Evolutionary conservation across 129 eudicot species (phyloP).

Genomic region (Artemisia argyi): DNA sequence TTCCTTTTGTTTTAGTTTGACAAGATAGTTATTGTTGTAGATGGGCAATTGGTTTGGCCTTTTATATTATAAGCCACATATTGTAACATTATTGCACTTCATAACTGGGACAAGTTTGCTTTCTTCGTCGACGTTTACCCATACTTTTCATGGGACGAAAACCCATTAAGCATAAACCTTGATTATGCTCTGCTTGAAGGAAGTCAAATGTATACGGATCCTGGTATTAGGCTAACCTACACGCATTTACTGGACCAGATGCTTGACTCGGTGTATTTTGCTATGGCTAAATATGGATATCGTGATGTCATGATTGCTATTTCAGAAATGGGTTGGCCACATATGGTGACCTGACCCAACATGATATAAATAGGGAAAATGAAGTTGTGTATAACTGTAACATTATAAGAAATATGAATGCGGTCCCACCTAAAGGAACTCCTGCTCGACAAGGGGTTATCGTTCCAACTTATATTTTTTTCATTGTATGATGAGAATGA

Average conservation of each 20-base stretch:
- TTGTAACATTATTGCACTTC: conserved; percentile 46
- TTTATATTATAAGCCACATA: background rate
- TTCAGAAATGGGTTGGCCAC: conserved; percentile 87
- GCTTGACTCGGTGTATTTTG: conserved; percentile 72
- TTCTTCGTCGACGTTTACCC: conserved; percentile 68
- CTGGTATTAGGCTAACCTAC: conserved; percentile 51
- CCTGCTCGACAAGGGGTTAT: conserved; percentile 59
- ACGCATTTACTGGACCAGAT: conserved; percentile 75
- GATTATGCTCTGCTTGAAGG: conserved; percentile 53
- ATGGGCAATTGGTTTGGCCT: no score
- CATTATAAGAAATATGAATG: conserved; percentile 43
- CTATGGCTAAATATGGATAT: conserved; percentile 62
- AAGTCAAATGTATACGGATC: conserved; percentile 39
- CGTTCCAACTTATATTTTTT: conserved; percentile 64
- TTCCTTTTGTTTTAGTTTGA: no score
- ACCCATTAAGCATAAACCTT: conserved; percentile 41
- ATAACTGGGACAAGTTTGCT: conserved; percentile 41
- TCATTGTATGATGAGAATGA: conserved; percentile 66
- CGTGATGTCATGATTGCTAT: conserved; percentile 42
- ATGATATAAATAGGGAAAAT: conserved; percentile 66
- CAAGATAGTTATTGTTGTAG: no score
- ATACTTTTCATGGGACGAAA: conserved; percentile 42
- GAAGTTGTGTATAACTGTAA: conserved; percentile 72
- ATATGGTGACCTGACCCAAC: conserved; percentile 59
- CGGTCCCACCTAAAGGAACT: conserved; percentile 56